These are phyloP conservation scores for Teratosphaeria epicoccoides DNA, from an alignment of 2,329 filamentous ascomycete species.

Conservation along the genomic window DNA sequence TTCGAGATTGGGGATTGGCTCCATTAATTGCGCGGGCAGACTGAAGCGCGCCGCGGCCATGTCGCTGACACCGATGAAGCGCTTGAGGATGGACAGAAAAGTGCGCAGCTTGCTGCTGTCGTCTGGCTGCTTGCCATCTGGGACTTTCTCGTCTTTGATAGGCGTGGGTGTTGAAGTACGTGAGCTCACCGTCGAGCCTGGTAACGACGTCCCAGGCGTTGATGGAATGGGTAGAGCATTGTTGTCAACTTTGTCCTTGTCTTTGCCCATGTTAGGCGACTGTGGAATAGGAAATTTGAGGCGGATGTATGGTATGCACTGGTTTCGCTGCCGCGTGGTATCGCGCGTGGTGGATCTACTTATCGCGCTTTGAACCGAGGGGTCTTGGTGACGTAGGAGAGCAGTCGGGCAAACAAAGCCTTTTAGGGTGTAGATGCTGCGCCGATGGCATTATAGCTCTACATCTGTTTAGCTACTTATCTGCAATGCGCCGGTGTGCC, in stretches of 20 bases:
- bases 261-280: constrained; percentile 3
- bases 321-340: neutral
- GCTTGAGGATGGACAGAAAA: constrained; percentile 77
- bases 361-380: neutral
- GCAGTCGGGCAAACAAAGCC: too few relatives aligned
- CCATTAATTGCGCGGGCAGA: constrained; percentile 84
- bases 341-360: neutral
- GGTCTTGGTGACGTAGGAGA: neutral
- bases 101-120: constrained; percentile 83
- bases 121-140: constrained; percentile 45
- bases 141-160: constrained; percentile 4
- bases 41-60: constrained; percentile 95
- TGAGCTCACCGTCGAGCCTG: constrained; percentile 9
- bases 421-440: neutral
- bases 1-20: constrained; percentile 93
- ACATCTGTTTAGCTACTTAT: neutral
- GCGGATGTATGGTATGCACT: neutral
- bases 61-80: constrained; percentile 92
- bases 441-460: neutral
- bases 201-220: constrained; percentile 8
- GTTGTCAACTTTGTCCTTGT: constrained; percentile 3
- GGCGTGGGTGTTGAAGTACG: constrained; percentile 12
- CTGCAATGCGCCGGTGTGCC: neutral
- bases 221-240: constrained; percentile 1
- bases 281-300: neutral